Conservation (phyloP, 2,329 filamentous ascomycete species). For the Alternaria ethzedia region DNA sequence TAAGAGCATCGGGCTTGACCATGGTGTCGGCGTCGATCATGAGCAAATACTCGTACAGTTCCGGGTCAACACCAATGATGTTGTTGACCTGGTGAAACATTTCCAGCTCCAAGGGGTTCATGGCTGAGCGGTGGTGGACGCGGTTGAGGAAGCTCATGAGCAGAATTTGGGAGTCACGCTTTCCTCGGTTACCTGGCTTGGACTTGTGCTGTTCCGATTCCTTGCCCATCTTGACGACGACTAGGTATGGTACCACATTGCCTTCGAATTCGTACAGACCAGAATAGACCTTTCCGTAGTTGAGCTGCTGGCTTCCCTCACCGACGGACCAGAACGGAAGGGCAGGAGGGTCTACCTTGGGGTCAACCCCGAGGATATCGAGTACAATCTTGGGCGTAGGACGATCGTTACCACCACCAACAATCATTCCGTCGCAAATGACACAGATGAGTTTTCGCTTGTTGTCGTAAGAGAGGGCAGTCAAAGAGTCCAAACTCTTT, state of each 20-base stretch:
- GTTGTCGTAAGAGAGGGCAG: slow-evolving; percentile 94
- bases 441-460: slow-evolving; percentile 97
- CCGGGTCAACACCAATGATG: slow-evolving; percentile 95
- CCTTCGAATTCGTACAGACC: slow-evolving; percentile 97
- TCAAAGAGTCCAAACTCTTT: slow-evolving; percentile 92
- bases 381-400: slow-evolving; percentile 97
- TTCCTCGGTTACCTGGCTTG: slow-evolving; percentile 97
- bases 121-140: slow-evolving; percentile 90
- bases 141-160: slow-evolving; percentile 98
- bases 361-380: slow-evolving; percentile 95
- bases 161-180: slow-evolving; percentile 95
- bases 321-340: slow-evolving; percentile 94
- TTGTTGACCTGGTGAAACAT: slow-evolving; percentile 99
- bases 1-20: slow-evolving; percentile 89
- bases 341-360: slow-evolving; percentile 93
- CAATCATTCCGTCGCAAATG: slow-evolving; percentile 96
- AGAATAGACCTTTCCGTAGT: slow-evolving; percentile 98
- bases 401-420: slow-evolving; percentile 93
- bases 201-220: slow-evolving; percentile 89
- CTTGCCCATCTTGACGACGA: slow-evolving; percentile 96
- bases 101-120: slow-evolving; percentile 95
- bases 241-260: slow-evolving; percentile 95
- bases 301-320: slow-evolving; percentile 86
- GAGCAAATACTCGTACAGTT: slow-evolving; percentile 94
- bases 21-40: slow-evolving; percentile 98